Evolutionary conservation across 192 early-diverging fungal genomes (phyloP), one percentile per base, ranked within the genome.

Genomic region (Phycomyces blakesleeanus): DNA sequence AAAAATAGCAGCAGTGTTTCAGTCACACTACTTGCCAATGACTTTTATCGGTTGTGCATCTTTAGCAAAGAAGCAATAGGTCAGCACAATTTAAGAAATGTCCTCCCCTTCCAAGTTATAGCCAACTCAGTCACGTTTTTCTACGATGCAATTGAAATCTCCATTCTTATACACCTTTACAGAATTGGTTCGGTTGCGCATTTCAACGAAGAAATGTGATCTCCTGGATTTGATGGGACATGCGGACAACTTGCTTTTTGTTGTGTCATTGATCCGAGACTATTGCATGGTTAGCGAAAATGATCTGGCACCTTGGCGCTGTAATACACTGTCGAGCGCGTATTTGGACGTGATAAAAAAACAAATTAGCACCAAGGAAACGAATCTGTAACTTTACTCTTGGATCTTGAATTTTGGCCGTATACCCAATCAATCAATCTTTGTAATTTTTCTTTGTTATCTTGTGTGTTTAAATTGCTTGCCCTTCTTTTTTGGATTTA

Each of bases 31-130:
- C 57, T 59, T 44, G 41, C 34, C 57, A 59, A 59, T 22, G 57
- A 59, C 42, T 59, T 59, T 25, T 59, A 42, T 42, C 57, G 39
- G 34, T 25, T 59, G 1, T 59, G 57, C 24, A 41, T 41, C 57
- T 59, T 59, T 47, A 47, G 40, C 42, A 59, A 34, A 47, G 57
- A 59, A 44, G 57, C 57, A 41, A 59, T 59, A n/a, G 57, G 42
- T 47, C 57, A 22, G 22, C 24, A 59, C 57, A 59, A 22, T 47
- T 47, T 47, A 39, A 24, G 21, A 24, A 59, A 59, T 47, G 39
- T 59, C 39, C 39, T 59, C 0, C 22, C 41, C 40, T 59, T 59
- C 21, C 57, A 59, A 59, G 57, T 47, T 44, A 47, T 8, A 44
- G 57, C 25, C 57, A 59, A 47, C 5, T 41, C 42, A 41, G 24